A percentile compares a stretch with the other conserved stretches of the same genome.
Evolutionary conservation across 805 yeast genomes (phyloP).

Genomic region (Sugiyamaella americana): DNA sequence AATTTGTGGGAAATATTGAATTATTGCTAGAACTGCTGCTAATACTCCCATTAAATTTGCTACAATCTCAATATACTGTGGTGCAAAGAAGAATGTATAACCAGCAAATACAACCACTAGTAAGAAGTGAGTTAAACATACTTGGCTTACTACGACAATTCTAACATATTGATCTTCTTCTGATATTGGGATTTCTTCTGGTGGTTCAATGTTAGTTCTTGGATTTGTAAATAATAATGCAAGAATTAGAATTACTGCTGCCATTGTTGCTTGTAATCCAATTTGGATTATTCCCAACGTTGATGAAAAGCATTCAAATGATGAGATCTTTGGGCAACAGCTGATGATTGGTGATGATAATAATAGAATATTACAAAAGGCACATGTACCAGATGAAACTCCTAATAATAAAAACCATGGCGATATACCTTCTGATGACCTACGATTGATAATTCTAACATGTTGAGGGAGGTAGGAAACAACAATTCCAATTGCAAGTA

Average conservation of each 20-base stretch:
- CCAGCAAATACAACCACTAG: conserved; percentile 19
- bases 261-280: conserved; percentile 54
- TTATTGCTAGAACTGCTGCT: conserved; percentile 55
- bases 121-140: conserved; percentile 29
- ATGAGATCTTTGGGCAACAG: conserved; percentile 43
- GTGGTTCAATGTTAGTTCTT: neutral
- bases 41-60: conserved; percentile 58
- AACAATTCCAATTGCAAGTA: conserved; percentile 61
- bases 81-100: conserved; percentile 12
- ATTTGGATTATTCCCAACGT: conserved; percentile 64
- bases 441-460: conserved; percentile 46
- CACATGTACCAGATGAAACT: conserved; percentile 58
- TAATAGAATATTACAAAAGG: conserved; percentile 59
- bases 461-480: conserved; percentile 75
- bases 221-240: conserved; percentile 22
- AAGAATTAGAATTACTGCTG: conserved; percentile 41
- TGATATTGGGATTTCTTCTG: neutral
- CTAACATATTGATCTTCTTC: conserved; percentile 18
- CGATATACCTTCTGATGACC: conserved; percentile 72
- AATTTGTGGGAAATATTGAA: conserved; percentile 78
- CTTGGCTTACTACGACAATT: conserved; percentile 15
- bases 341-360: conserved; percentile 54
- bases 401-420: conserved; percentile 68
- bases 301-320: conserved; percentile 56
- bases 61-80: conserved; percentile 30